These are phyloP conservation scores for Lyophyllum semitale DNA, from an alignment of 768 basidiomycete genomes.

Conservation along the genomic window DNA sequence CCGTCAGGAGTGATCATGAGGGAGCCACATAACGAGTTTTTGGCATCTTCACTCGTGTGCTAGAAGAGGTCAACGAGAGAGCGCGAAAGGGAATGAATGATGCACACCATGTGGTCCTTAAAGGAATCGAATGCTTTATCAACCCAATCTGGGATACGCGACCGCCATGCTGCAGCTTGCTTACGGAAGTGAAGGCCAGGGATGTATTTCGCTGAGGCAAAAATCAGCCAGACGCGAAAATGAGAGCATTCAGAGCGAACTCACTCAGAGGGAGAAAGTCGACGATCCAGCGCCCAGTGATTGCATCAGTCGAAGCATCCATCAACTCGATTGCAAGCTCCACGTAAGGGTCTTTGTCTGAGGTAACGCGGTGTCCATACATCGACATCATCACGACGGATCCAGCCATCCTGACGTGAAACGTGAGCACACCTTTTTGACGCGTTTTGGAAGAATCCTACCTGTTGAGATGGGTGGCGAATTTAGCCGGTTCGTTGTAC, in stretches of 20 bases:
- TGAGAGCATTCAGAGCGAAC: background rate
- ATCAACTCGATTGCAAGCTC: conserved; percentile 20
- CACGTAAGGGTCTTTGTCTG: conserved; percentile 17
- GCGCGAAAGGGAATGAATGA: background rate
- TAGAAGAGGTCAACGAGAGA: background rate
- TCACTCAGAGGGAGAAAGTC: conserved; percentile 16
- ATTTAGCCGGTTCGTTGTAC: conserved; percentile 5
- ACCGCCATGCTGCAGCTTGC: conserved; percentile 15
- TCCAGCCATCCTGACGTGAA: conserved; percentile 14
- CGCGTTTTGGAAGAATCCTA: background rate
- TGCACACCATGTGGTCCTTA: conserved; percentile 16
- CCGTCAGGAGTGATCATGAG: conserved; percentile 18
- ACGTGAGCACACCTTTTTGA: background rate
- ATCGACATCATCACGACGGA: conserved; percentile 22
- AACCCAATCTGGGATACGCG: conserved; percentile 18
- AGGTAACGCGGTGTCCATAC: conserved; percentile 19
- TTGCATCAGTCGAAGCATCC: conserved; percentile 18
- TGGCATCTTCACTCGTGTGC: conserved; percentile 18
- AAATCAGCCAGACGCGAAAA: background rate
- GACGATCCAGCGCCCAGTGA: conserved; percentile 18
- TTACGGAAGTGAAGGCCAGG: conserved; percentile 12
- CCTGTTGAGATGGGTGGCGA: conserved; percentile 18
- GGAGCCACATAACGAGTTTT: conserved; percentile 19
- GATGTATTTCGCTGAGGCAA: conserved; percentile 11
- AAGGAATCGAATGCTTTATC: conserved; percentile 16